These are phyloP conservation scores for Plantago elongata DNA, from an alignment of 257 asterid species.

Conservation along the genomic window DNA sequence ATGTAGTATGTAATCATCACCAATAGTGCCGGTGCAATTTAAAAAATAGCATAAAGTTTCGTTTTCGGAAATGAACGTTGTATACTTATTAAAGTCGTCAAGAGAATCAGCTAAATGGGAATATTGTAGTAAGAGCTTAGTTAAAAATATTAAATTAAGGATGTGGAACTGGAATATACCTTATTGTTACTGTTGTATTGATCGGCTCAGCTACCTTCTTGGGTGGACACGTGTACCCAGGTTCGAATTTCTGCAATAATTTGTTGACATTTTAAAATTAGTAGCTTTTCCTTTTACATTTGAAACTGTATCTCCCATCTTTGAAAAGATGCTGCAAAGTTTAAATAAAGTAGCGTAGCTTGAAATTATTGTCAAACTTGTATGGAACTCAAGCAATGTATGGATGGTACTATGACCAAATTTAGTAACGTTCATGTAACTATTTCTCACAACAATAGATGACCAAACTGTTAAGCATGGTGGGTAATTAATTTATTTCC, in stretches of 20 bases:
- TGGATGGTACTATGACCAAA: constrained; percentile 25
- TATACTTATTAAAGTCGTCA: not conserved
- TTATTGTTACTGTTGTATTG: constrained; percentile 51
- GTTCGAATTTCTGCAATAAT: constrained; percentile 71
- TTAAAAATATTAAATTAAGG: not conserved
- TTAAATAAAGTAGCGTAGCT: constrained; percentile 18
- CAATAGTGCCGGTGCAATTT: constrained; percentile 25
- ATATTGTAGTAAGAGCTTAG: not conserved
- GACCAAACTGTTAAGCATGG: not conserved
- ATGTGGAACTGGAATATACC: constrained; percentile 33
- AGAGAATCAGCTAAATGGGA: not conserved
- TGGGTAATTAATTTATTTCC: not conserved
- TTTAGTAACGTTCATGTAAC: constrained; percentile 7
- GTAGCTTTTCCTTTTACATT: constrained; percentile 3
- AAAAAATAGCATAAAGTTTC: constrained; percentile 10
- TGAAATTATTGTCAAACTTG: constrained; percentile 11
- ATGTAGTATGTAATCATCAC: constrained; percentile 9
- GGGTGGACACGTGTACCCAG: constrained; percentile 64
- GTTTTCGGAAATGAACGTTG: not conserved
- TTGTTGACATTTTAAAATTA: not conserved
- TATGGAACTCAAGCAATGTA: not conserved
- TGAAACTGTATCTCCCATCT: constrained; percentile 7
- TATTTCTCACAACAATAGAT: not conserved
- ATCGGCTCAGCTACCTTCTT: constrained; percentile 33
- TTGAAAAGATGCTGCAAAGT: constrained; percentile 17